These are phyloP conservation scores for Alternaria gansuensis DNA, from an alignment of 2,329 filamentous ascomycete species.

Conservation along the genomic window DNA sequence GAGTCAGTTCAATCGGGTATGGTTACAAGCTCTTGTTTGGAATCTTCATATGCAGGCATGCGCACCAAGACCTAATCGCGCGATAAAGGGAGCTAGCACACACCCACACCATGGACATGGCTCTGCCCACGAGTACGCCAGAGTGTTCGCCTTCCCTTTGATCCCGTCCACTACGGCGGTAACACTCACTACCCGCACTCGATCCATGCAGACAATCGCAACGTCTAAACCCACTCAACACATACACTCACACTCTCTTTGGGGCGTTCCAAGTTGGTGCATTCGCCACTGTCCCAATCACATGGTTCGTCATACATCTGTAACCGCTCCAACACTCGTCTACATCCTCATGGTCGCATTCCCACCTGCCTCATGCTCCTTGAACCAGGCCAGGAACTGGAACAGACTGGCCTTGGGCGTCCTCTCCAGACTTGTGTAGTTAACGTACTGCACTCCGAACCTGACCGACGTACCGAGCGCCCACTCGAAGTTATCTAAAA, in stretches of 20 bases:
- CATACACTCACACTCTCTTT: too few relatives aligned
- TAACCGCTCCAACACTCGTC: background rate
- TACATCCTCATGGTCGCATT: conserved; percentile 42
- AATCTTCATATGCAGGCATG: conserved; percentile 21
- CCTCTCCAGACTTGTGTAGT: conserved; percentile 54
- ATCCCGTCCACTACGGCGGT: background rate
- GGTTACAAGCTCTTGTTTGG: conserved; percentile 1
- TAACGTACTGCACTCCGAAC: conserved; percentile 57
- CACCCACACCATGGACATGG: conserved; percentile 13
- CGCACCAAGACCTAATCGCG: conserved; percentile 22
- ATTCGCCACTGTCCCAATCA: too few relatives aligned
- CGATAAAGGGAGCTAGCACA: conserved; percentile 33
- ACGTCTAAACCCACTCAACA: background rate
- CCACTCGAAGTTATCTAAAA: conserved; percentile 58
- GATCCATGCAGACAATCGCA: background rate
- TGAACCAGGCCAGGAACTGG: conserved; percentile 57
- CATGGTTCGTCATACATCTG: background rate
- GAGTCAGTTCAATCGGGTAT: background rate
- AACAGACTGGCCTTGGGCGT: conserved; percentile 56
- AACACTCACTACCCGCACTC: background rate
- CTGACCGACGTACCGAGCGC: conserved; percentile 47
- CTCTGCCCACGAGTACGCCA: conserved; percentile 6
- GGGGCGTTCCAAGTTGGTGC: too few relatives aligned
- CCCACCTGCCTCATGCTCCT: conserved; percentile 39
- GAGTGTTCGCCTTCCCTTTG: background rate